Percentiles rank a stretch among this genome's conserved stretches.
Evolutionary conservation across 257 asterid species (phyloP).

Genomic region (Nemophila menziesii): DNA sequence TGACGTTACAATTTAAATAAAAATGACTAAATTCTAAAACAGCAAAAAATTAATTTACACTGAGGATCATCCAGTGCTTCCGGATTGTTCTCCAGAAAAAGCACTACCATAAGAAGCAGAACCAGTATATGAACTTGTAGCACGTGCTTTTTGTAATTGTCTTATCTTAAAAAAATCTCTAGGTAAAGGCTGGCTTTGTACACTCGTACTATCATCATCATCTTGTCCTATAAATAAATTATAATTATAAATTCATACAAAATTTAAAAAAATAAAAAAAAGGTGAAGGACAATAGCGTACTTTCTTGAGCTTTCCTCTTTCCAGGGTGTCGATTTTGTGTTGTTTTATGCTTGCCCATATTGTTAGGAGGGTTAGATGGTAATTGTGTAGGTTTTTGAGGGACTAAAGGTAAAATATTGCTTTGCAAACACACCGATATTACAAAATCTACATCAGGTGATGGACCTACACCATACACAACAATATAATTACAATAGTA

Average conservation of each 20-base stretch:
- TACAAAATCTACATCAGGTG: slow-evolving; percentile 82
- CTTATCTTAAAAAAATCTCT: slow-evolving; percentile 80
- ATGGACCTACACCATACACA: slow-evolving; percentile 59
- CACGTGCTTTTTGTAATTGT: slow-evolving; percentile 70
- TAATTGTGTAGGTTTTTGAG: slow-evolving; percentile 31
- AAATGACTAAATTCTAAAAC: slow-evolving; percentile 8
- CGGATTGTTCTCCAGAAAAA: slow-evolving; percentile 81
- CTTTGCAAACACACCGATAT: slow-evolving; percentile 87
- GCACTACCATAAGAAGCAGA: slow-evolving; percentile 93
- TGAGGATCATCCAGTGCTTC: slow-evolving; percentile 47
- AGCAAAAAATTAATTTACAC: slow-evolving; percentile 7
- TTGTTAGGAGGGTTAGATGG: slow-evolving; percentile 45
- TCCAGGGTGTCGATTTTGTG: slow-evolving; percentile 47
- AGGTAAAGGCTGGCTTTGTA: slow-evolving; percentile 80
- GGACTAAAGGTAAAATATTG: slow-evolving; percentile 41
- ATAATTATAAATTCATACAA: too few relatives aligned
- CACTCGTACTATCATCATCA: slow-evolving; percentile 49
- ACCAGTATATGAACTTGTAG: slow-evolving; percentile 36
- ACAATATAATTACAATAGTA: slow-evolving; percentile 4
- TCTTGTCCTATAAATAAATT: slow-evolving; percentile 59
- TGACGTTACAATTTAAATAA: neutral
- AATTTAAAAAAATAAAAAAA: neutral
- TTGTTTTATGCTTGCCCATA: slow-evolving; percentile 41
- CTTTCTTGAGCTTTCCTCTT: slow-evolving; percentile 64
- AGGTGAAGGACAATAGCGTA: slow-evolving; percentile 18